Evolutionary conservation across 371 early-diverging fungal genomes (phyloP).

Genomic region (Fennellomyces sp.): DNA sequence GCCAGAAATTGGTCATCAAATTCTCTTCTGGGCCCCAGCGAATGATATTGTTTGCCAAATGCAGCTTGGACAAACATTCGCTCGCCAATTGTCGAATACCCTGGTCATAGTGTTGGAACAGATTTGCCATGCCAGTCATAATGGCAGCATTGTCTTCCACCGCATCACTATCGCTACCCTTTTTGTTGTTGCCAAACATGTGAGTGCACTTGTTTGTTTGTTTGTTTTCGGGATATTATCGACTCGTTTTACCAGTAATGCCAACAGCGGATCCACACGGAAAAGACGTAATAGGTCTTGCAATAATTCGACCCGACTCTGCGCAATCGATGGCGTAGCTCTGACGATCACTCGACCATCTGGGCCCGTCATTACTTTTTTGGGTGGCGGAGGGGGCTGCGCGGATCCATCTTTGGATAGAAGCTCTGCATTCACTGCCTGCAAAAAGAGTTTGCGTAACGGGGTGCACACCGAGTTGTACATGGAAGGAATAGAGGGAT

Average conservation of each 20-base stretch:
- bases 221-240: background rate
- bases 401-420: constrained; percentile 4
- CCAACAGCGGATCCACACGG: constrained; percentile 65
- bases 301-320: constrained; percentile 65
- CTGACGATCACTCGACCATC: background rate
- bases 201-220: background rate
- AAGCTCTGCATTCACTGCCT: constrained; percentile 28
- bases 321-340: background rate
- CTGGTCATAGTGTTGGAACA: constrained; percentile 61
- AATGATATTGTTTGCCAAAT: constrained; percentile 48
- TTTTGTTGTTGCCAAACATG: too few species aligned
- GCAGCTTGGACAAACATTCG: constrained; percentile 68
- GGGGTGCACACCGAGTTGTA: constrained; percentile 67
- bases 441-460: constrained; percentile 67
- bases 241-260: constrained; percentile 52
- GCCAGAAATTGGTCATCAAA: constrained; percentile 68
- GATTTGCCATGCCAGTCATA: constrained; percentile 63
- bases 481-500: constrained; percentile 66
- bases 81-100: constrained; percentile 68
- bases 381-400: background rate
- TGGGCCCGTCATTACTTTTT: background rate
- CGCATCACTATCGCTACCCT: constrained; percentile 29
- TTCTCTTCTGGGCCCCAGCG: constrained; percentile 60
- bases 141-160: constrained; percentile 66
- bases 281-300: constrained; percentile 71